These are phyloP conservation scores for Populus trichocarpa DNA, from an alignment of 441 rosid genomes.

Conservation along the genomic window DNA sequence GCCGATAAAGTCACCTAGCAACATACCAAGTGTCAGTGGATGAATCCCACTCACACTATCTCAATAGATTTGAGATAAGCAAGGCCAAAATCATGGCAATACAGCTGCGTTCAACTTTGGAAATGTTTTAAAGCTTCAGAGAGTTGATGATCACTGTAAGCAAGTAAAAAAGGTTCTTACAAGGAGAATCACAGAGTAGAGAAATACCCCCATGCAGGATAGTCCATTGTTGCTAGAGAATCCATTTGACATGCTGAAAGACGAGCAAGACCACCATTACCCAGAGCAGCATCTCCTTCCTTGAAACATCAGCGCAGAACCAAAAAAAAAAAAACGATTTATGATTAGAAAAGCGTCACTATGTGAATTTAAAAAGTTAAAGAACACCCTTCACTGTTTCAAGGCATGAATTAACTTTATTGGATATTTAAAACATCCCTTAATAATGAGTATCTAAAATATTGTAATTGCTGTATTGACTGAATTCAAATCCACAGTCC, in stretches of 20 bases:
- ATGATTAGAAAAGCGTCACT: constrained; percentile 1
- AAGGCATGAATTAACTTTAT: background rate
- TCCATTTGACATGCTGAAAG: constrained; percentile 37
- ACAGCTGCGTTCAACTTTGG: background rate
- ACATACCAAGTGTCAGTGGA: background rate
- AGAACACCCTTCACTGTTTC: background rate
- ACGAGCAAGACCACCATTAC: constrained; percentile 39
- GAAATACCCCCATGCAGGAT: constrained; percentile 33
- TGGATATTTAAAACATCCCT: background rate
- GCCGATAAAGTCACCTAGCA: background rate
- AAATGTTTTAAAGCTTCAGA: background rate
- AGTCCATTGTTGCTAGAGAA: constrained; percentile 33
- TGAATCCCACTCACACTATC: background rate
- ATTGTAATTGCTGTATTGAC: too few relatives aligned
- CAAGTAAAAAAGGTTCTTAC: background rate
- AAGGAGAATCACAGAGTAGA: background rate
- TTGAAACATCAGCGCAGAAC: constrained; percentile 8
- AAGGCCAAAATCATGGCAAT: background rate
- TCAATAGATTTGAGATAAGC: background rate
- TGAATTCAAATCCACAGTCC: background rate
- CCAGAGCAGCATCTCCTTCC: constrained; percentile 36
- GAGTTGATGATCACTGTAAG: background rate
- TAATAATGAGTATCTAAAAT: too few relatives aligned
- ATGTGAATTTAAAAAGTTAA: background rate
- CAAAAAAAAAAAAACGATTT: background rate